phyloP scores from a whole-genome alignment of 331 rosid species.

The Phaseolus coccineus region DNA sequence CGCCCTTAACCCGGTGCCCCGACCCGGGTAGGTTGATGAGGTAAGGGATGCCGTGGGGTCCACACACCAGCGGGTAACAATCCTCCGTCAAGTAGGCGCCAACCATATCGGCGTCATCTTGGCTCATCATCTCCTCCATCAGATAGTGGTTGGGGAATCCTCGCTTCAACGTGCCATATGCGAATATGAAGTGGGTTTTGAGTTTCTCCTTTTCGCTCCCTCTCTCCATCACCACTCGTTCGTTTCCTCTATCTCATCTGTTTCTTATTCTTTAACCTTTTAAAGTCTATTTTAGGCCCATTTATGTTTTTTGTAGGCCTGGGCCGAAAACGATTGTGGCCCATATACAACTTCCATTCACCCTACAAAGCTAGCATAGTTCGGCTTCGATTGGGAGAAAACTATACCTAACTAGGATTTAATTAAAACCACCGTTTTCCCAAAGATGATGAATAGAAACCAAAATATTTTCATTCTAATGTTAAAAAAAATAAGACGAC shows the following conservation, averaged over 20 bases:
- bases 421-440: no score
- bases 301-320: background rate
- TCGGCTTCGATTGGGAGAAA: background rate
- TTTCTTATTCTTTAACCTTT: background rate
- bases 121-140: conserved; percentile 47
- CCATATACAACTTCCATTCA: background rate
- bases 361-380: background rate
- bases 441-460: no score
- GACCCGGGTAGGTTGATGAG: conserved; percentile 68
- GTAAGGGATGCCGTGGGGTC: conserved; percentile 72
- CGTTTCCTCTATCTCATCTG: background rate
- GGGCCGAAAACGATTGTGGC: background rate
- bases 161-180: conserved; percentile 72
- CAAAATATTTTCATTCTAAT: no score
- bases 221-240: background rate
- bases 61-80: conserved; percentile 61
- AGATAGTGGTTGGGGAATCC: conserved; percentile 64
- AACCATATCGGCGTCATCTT: conserved; percentile 53
- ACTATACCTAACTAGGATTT: no score
- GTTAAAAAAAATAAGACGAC: no score
- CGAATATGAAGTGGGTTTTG: conserved; percentile 48
- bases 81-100: conserved; percentile 48
- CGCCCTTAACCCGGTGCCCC: conserved; percentile 63
- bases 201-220: background rate
- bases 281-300: background rate